These are phyloP conservation scores for Plantago lanceolata DNA, from an alignment of 305 asterid genomes.

Conservation along the genomic window DNA sequence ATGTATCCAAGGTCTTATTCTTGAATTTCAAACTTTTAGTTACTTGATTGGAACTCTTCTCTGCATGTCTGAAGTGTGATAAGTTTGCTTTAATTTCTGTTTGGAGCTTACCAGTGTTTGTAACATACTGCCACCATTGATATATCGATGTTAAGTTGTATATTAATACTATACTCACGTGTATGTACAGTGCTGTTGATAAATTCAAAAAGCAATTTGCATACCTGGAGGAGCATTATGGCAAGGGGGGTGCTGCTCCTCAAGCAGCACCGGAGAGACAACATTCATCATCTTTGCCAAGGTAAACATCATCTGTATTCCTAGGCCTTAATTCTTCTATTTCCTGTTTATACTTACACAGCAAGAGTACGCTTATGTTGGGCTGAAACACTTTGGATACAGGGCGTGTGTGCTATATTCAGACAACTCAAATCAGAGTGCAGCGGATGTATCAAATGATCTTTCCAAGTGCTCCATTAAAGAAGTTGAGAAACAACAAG, in stretches of 20 bases:
- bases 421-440: conserved; percentile 49
- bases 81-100: too few relatives aligned
- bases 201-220: conserved; percentile 96
- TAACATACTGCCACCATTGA: too few relatives aligned
- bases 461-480: conserved; percentile 73
- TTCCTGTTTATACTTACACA: background rate
- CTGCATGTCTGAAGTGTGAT: background rate
- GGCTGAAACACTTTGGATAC: conserved; percentile 22
- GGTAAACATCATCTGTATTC: conserved; percentile 35
- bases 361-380: background rate
- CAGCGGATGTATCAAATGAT: conserved; percentile 54
- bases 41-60: background rate
- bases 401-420: conserved; percentile 76
- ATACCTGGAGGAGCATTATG: conserved; percentile 84
- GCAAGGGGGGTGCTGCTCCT: conserved; percentile 75
- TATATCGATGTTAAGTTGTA: too few relatives aligned
- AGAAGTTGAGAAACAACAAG: conserved; percentile 59
- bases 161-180: background rate
- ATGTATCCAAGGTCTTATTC: conserved; percentile 84
- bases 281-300: conserved; percentile 86
- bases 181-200: conserved; percentile 73
- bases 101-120: too few relatives aligned
- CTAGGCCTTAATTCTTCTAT: background rate
- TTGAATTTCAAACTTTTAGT: background rate
- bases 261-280: conserved; percentile 61